A percentile compares a stretch with the other conserved stretches of the same genome.
Conservation (phyloP, 805 yeast species). For the Ogataea glucozyma region DNA sequence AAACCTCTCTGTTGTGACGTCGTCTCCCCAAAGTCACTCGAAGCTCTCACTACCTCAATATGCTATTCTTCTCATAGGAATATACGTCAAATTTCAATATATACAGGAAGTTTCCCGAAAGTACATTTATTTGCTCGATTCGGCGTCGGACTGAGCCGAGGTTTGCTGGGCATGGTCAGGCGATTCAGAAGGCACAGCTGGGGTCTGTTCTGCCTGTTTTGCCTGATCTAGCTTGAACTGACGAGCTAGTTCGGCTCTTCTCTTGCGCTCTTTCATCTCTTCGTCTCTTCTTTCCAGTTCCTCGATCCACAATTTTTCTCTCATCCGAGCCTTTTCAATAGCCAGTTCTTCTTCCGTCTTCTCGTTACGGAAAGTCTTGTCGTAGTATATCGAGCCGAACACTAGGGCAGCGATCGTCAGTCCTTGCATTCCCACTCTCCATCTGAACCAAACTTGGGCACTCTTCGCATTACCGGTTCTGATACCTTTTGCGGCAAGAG, state of each 20-base stretch:
- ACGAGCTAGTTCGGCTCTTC: constrained; percentile 65
- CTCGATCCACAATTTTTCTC: constrained; percentile 87
- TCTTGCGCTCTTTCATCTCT: constrained; percentile 65
- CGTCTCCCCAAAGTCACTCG: too few relatives aligned
- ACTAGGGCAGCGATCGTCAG: constrained; percentile 80
- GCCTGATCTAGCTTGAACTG: constrained; percentile 24
- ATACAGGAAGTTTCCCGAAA: not conserved
- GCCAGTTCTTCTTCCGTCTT: constrained; percentile 63
- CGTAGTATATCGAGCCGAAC: constrained; percentile 73
- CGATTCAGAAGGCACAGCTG: not conserved
- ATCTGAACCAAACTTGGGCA: constrained; percentile 85
- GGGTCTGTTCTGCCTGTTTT: constrained; percentile 24
- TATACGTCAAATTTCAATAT: not conserved
- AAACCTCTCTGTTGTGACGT: too few relatives aligned
- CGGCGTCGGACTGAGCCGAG: too few relatives aligned
- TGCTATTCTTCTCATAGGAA: too few relatives aligned
- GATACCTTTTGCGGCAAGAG: constrained; percentile 74
- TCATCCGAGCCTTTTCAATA: constrained; percentile 75
- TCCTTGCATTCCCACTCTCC: constrained; percentile 87
- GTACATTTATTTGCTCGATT: not conserved
- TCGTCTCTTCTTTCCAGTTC: constrained; percentile 85
- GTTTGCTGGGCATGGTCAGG: too few relatives aligned
- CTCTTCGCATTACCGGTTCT: constrained; percentile 67
- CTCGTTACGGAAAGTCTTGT: constrained; percentile 46
- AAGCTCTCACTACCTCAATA: too few relatives aligned